Base-by-base conservation (phyloP, 768 basidiomycete species). In the Harrya chromipes region DNA sequence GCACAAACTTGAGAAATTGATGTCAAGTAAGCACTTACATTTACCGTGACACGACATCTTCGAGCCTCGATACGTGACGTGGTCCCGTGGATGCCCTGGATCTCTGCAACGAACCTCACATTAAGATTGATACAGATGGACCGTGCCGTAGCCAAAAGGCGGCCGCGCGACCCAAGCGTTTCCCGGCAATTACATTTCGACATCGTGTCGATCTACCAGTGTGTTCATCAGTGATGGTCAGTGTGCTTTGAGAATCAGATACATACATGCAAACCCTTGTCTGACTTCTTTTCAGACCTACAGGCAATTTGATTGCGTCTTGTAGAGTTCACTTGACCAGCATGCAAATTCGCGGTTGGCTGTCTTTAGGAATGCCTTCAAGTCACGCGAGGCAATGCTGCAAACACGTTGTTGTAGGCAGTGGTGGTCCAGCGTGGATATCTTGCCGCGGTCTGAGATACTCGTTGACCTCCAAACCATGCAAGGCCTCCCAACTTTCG, bases 401-500 rank as follows among this genome's bases (percentile, higher is more conserved):
- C 47, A 61, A 63, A 58, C 66, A 67, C 66, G 66, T 69, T 69
- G 44, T 47, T 24, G 40, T 57, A 49, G 52, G 63, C 55, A 43
- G 49, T 19, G 47, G 43, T 42, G 55, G 36, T 56, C 55, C 59
- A 55, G 52, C 61, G 48, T 69, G 66, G 52, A 43, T 55, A 52
- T 60, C 42, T 44, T 57, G 45, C 55, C 41, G 47, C 48, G 31
- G 40, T 39, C 17, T 33, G 31, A 53, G 52, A 58, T 50, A 40
- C 61, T 54, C 36, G 53, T 63, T 63, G 46, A 54, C 53, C 61
- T 46, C 51, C 42, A 34, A 56, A 63, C 67, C 55, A 67, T 67
- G 66, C 67, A 57, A 56, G 63, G 61, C 42, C 63, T 67, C 40
- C 63, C 63, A 46, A 58, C 60, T 17, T 60, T 67, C 52, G 64